Base-by-base conservation (phyloP, 805 yeast species). In the Teunomyces tritomae region DNA sequence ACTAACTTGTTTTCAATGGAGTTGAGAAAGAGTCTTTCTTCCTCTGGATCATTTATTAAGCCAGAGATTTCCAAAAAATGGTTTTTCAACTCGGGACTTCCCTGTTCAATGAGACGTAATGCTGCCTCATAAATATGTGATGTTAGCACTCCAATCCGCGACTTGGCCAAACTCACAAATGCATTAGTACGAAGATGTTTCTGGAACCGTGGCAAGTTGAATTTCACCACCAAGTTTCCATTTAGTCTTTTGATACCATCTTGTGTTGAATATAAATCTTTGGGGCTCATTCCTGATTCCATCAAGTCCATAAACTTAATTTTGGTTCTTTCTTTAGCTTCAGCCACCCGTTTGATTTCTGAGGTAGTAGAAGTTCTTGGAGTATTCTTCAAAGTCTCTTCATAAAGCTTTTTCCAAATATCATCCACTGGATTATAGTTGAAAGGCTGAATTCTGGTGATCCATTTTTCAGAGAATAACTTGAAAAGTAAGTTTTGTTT, bases 131-230 rank as follows among this genome's bases (percentile, higher is more conserved):
- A 92, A 8, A 94, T 75, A 39, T 73, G 65, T 0, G 94, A 75
- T 0, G 95, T 74, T 2, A 86, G 64, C 5, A 75, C 66, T 2
- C 98, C 98, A 28, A 90, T 65, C 46, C 89, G 76, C 40, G 85
- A 84, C 28, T 76, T 72, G 10, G 85, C 86, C 43, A 86, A 74
- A 29, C 79, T 79, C 1, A 73, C 79, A 11, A 94, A 72, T 54
- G 86, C 86, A 39, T 70, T 63, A 8, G 86, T 76, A 54, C 97
- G 77, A 57, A 84, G 74, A 29, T 78, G 67, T 58, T 89, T 85
- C 44, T 87, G 74, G 56, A 79, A 90, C 55, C 94, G 73, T 28
- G 80, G 77, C 44, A 87, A 71, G 57, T 83, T 85, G 58, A 89
- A 72, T 0, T 84, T 72, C 24, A 89, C 63, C 2, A 84, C 77